phyloP scores from a whole-genome alignment of 192 early-diverging fungal species.

The Umbelopsis vinacea region DNA sequence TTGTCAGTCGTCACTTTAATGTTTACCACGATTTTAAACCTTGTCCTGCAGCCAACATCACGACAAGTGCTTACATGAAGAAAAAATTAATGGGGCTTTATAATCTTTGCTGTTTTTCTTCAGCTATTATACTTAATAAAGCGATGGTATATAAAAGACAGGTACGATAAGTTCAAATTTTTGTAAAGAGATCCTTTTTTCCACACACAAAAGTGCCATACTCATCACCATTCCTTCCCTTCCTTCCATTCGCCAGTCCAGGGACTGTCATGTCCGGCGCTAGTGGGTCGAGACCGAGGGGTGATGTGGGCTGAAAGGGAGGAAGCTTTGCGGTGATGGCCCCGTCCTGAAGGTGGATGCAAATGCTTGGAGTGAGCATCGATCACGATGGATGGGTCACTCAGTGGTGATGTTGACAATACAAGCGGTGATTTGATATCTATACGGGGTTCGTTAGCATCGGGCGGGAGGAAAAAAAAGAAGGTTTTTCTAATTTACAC shows the following conservation, averaged over 20 bases:
- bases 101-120: too few relatives aligned
- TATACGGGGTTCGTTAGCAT: background rate
- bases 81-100: too few relatives aligned
- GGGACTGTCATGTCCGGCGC: background rate
- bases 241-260: conserved; percentile 17
- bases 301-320: background rate
- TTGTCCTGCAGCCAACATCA: too few relatives aligned
- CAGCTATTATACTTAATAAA: background rate
- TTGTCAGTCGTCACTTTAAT: too few relatives aligned
- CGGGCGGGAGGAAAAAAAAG: too few relatives aligned
- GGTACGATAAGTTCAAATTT: background rate
- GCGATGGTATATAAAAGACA: background rate
- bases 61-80: too few relatives aligned
- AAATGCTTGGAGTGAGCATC: background rate
- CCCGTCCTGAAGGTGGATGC: background rate
- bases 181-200: too few relatives aligned
- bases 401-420: background rate
- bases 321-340: conserved; percentile 9
- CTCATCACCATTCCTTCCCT: conserved; percentile 12
- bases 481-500: too few relatives aligned
- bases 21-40: too few relatives aligned
- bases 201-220: background rate
- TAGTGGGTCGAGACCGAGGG: background rate
- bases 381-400: background rate
- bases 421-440: conserved; percentile 2